Evolutionary conservation across 1,284 basidiomycete genomes (phyloP), one percentile per base, ranked within the genome.

Genomic region (Boletus mariae): DNA sequence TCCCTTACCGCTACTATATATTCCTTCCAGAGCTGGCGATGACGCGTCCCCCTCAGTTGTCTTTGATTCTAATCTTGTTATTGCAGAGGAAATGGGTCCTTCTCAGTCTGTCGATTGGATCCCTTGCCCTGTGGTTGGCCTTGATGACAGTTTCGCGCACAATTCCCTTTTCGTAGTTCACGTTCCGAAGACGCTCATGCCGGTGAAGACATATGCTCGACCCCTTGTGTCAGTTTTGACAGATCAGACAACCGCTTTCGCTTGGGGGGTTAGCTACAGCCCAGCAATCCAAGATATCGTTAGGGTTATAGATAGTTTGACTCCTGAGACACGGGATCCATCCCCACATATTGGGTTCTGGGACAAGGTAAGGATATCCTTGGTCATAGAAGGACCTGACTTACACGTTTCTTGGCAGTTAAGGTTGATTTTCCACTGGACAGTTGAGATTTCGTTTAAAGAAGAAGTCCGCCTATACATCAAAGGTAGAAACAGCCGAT

Each of bases 121-220:
- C 28, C 72, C 83, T 5, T 88, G 85, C 59, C 74, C 77, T 6
- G 75, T 95, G 50, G 73, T 90, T 40, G 76, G 80, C 20, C 67
- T 70, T 2, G 72, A 80, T 46, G 76, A 80, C 29, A 82, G 83
- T 38, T 68, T 79, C 29, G 67, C 73, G 12, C 82, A 82, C 17
- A 77, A 82, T 20, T 68, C 74, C 4, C 76, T 82, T 9, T 80
- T 95, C 49, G 73, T 75, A 5, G 73, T 97, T 23, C 67, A 76
- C 37, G 80, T 98, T 31, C 93, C 94, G 1, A 98, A 96, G 70
- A 94, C 94, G 0, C 87, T 94, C 53, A 96, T 96, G 90, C 90
- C 95, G 0, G 88, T 95, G 62, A 98, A 98, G 72, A 90, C 87
- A 23, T 98, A 96, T 66, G 92, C 92, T 3, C 80, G 82, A 42